phyloP scores from a whole-genome alignment of 257 asterid genomes.

The Cinchona pubescens region DNA sequence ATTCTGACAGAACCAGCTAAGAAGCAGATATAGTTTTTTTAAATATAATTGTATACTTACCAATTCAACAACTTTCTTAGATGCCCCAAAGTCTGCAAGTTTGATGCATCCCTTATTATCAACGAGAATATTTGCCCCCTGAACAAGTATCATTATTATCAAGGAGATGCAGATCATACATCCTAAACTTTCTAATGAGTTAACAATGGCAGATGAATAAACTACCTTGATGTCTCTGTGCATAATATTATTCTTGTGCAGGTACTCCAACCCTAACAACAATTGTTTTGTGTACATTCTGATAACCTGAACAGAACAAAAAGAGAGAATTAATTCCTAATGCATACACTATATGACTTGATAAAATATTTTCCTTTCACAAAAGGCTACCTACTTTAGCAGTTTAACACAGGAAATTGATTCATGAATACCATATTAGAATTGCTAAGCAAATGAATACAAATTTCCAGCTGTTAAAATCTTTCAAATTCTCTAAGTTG shows the following conservation, averaged over 20 bases:
- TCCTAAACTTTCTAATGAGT: not conserved
- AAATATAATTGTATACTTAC: slow-evolving; percentile 30
- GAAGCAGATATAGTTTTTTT: slow-evolving; percentile 5
- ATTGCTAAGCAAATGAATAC: not conserved
- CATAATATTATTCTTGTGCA: slow-evolving; percentile 92
- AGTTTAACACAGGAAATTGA: not conserved
- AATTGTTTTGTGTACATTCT: slow-evolving; percentile 95
- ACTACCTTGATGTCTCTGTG: slow-evolving; percentile 96
- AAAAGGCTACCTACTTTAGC: not conserved
- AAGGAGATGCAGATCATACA: not conserved
- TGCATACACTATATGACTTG: not conserved
- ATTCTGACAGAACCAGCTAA: slow-evolving; percentile 20
- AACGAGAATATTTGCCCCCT: slow-evolving; percentile 99
- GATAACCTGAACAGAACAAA: slow-evolving; percentile 61
- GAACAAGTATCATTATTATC: slow-evolving; percentile 7
- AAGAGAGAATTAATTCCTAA: not conserved
- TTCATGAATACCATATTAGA: not conserved
- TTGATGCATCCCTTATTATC: slow-evolving; percentile 97
- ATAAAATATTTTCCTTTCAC: not conserved
- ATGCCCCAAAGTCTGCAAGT: slow-evolving; percentile 99
- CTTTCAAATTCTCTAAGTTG: not conserved
- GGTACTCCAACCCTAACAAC: slow-evolving; percentile 85
- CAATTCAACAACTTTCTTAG: slow-evolving; percentile 99
- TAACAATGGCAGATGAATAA: slow-evolving; percentile 11
- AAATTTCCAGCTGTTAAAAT: not conserved